Evolutionary conservation across 2,329 filamentous ascomycete genomes (phyloP).

Genomic region (Xylariales sp.): DNA sequence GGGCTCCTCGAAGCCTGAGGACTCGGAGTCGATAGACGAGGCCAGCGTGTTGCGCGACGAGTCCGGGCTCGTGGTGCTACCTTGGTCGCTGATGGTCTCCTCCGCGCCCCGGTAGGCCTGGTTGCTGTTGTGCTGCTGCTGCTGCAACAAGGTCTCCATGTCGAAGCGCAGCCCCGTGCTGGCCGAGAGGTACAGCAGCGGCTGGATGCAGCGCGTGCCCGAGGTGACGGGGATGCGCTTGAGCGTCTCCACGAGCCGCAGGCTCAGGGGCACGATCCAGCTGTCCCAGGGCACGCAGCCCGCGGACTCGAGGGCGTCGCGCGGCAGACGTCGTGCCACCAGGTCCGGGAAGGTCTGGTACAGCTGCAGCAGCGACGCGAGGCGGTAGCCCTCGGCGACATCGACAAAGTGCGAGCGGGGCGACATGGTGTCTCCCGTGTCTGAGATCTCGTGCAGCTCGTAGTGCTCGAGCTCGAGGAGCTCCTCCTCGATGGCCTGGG

Average conservation of each 20-base stretch:
- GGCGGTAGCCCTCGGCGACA: constrained; percentile 32
- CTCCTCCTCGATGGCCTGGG: constrained; percentile 27
- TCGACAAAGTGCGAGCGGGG: constrained; percentile 25
- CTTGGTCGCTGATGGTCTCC: background rate
- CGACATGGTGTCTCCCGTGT: constrained; percentile 22
- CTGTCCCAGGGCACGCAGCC: constrained; percentile 26
- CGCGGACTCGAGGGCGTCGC: constrained; percentile 8
- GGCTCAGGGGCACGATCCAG: constrained; percentile 30
- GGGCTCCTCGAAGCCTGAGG: constrained; percentile 6
- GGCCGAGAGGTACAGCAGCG: constrained; percentile 30
- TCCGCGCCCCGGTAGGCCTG: background rate
- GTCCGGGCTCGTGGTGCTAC: no score
- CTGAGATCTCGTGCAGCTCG: constrained; percentile 13
- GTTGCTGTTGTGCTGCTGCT: constrained; percentile 7
- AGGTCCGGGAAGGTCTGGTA: constrained; percentile 34
- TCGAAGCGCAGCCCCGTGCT: constrained; percentile 26
- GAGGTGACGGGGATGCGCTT: constrained; percentile 29
- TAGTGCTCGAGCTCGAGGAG: constrained; percentile 26
- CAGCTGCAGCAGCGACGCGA: constrained; percentile 31
- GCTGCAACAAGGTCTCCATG: constrained; percentile 11
- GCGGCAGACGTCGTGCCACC: constrained; percentile 22
- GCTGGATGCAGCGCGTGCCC: constrained; percentile 31
- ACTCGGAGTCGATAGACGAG: background rate
- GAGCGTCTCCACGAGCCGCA: constrained; percentile 26
- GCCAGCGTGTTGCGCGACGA: background rate